phyloP scores from a whole-genome alignment of 176 grass and related monocot genomes.

The Hordeum vulgare region DNA sequence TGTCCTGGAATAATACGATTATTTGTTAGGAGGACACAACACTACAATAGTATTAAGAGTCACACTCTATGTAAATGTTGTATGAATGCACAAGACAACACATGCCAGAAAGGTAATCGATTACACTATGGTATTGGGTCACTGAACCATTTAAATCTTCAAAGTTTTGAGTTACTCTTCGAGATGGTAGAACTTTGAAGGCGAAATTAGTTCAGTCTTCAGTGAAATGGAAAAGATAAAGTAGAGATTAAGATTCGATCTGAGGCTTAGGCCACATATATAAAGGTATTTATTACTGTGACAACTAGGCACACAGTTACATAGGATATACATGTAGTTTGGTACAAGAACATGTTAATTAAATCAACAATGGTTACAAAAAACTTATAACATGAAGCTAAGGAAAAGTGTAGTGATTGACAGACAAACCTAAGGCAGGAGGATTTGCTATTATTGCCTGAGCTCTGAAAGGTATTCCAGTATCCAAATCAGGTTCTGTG shows the following conservation, averaged over 20 bases:
- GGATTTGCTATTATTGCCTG: slow-evolving; percentile 98
- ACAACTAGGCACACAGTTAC: not conserved
- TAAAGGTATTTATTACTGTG: not conserved
- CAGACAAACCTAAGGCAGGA: slow-evolving; percentile 83
- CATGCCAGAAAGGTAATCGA: slow-evolving; percentile 2
- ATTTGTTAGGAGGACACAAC: slow-evolving; percentile 8
- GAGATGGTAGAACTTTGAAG: not conserved
- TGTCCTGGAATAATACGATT: slow-evolving; percentile 54
- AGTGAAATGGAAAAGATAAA: not conserved
- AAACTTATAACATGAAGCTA: not conserved
- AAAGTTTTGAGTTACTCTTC: not conserved
- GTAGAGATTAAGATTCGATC: not conserved
- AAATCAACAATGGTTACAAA: not conserved
- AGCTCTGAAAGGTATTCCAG: slow-evolving; percentile 75
- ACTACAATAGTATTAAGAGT: not conserved
- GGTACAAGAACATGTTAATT: not conserved
- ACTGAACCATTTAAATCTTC: not conserved
- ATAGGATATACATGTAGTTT: not conserved
- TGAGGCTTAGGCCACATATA: not conserved
- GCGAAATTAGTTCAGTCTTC: not conserved
- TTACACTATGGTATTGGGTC: not conserved
- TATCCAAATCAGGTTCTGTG: slow-evolving; percentile 92
- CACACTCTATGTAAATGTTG: not conserved
- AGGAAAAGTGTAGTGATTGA: slow-evolving; percentile 17
- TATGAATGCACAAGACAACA: not conserved